These are phyloP conservation scores for Daldinia bambusicola DNA, from an alignment of 495 filamentous ascomycete genomes.

Conservation along the genomic window DNA sequence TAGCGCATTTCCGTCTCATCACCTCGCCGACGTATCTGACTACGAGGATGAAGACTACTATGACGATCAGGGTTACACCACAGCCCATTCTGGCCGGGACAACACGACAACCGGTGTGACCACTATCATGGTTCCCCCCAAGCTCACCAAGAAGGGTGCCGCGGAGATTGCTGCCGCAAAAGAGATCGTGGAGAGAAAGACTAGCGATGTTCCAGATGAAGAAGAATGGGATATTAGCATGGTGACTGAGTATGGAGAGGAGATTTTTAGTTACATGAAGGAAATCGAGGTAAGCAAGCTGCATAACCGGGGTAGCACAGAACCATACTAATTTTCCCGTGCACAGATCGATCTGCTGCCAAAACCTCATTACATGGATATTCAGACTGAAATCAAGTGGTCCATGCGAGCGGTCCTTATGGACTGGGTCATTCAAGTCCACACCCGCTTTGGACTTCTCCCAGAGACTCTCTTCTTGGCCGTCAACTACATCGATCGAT, in stretches of 20 bases:
- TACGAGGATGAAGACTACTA: conserved; percentile 80
- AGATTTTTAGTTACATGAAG: conserved; percentile 93
- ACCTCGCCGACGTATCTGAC: conserved; percentile 47
- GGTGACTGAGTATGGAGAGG: conserved; percentile 95
- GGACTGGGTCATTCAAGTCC: conserved; percentile 98
- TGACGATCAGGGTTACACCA: conserved; percentile 84
- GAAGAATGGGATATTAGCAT: conserved; percentile 95
- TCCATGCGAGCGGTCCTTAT: conserved; percentile 97
- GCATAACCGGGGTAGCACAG: too few species aligned
- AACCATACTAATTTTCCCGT: conserved; percentile 36
- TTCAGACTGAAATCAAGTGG: conserved; percentile 97
- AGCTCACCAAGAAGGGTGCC: conserved; percentile 67
- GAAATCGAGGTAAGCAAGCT: conserved; percentile 79
- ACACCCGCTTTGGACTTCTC: conserved; percentile 86
- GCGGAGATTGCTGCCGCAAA: conserved; percentile 77
- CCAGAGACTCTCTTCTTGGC: conserved; percentile 95
- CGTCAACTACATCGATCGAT: conserved; percentile 96
- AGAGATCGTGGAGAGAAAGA: conserved; percentile 69
- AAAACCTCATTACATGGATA: conserved; percentile 93
- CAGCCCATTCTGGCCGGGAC: conserved; percentile 78
- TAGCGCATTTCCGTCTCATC: background rate
- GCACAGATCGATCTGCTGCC: conserved; percentile 80
- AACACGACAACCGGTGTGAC: conserved; percentile 79
- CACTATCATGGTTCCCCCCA: conserved; percentile 74
- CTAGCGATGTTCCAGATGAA: conserved; percentile 71